Base-by-base conservation (phyloP, 495 filamentous ascomycete species). In the Podospora anserina region DNA sequence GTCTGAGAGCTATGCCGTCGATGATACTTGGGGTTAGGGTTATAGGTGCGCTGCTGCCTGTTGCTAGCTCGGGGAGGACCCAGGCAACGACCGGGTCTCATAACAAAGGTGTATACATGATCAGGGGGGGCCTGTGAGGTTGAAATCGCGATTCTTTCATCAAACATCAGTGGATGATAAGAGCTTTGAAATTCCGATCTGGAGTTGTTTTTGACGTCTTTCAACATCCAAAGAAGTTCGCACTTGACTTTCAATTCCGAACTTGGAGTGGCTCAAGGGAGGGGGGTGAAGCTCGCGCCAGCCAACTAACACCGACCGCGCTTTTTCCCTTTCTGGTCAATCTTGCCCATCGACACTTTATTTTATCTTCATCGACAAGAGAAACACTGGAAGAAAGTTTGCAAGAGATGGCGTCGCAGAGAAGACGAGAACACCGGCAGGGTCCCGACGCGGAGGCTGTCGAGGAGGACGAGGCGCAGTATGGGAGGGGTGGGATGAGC, bases 381-480 rank as follows among this genome's bases (percentile, higher is more conserved):
- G 32, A 72, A 60, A 49, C 23, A 78, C 77, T 72, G 39, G 9
- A 16, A 16, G 9, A 49, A 49, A 11, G 7, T 11, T 49, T 5
- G 39, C 39, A 49, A 49, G 13, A 11, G 7, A 49, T 49, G 39
- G 39, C 39, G 2, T 49, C 74, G 70, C 67, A 74, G 69, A 64
- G 63, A 56, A 59, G 67, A 27, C 73, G 68, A 18, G 39, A 23
- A 0, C 23, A 23, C 23, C 71, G 3, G 30, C 4, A 9, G 72
- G 70, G 60, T 69, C 72, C 13, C 87, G 83, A 88, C 78, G 78
- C 77, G 27, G 86, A 84, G 54, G 85, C 85, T 15, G 71, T 82
- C 18, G 78, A 83, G 28, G 85, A 87, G 67, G 80, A 84, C 58
- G 79, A 84, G 62, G 68, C 74, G 67, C 84, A 80, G 62, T 86